These are phyloP conservation scores for Cruciata laevipes DNA, from an alignment of 257 asterid species.

Conservation along the genomic window DNA sequence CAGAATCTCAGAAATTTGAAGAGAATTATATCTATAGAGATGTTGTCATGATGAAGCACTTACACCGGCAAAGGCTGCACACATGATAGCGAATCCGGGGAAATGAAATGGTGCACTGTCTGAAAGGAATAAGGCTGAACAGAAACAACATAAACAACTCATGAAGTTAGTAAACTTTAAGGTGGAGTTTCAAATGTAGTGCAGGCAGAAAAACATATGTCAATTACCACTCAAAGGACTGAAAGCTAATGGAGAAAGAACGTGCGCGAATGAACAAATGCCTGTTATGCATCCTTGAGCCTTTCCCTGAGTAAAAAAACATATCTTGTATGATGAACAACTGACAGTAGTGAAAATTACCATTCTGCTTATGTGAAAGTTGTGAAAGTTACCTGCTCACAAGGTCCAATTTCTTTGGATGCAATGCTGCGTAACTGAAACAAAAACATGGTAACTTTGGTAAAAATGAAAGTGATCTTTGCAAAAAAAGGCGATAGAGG, in stretches of 20 bases:
- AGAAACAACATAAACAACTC: not conserved
- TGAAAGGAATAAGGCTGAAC: slow-evolving; percentile 64
- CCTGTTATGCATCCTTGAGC: slow-evolving; percentile 92
- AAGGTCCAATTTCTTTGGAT: slow-evolving; percentile 81
- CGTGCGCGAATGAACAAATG: slow-evolving; percentile 56
- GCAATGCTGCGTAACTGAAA: slow-evolving; percentile 82
- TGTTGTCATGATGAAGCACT: slow-evolving; percentile 15
- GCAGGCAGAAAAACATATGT: not conserved
- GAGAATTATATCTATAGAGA: not conserved
- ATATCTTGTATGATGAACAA: not conserved
- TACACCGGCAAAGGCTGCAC: slow-evolving; percentile 67
- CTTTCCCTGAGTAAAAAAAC: slow-evolving; percentile 49
- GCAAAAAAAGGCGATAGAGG: no score
- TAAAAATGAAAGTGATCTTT: not conserved
- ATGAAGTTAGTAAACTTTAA: not conserved
- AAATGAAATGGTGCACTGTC: slow-evolving; percentile 72
- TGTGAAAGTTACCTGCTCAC: slow-evolving; percentile 53
- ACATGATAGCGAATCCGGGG: slow-evolving; percentile 87
- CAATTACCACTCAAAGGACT: slow-evolving; percentile 73
- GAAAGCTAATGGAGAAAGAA: slow-evolving; percentile 73
- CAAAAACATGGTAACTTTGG: not conserved
- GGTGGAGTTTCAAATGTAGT: not conserved
- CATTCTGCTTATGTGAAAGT: not conserved
- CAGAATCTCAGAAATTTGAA: not conserved
- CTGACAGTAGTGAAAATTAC: not conserved